Evolutionary conservation across 1,139 yeast genomes (phyloP), one percentile per base, ranked within the genome.

Genomic region (Yamadazyma diddensiae): DNA sequence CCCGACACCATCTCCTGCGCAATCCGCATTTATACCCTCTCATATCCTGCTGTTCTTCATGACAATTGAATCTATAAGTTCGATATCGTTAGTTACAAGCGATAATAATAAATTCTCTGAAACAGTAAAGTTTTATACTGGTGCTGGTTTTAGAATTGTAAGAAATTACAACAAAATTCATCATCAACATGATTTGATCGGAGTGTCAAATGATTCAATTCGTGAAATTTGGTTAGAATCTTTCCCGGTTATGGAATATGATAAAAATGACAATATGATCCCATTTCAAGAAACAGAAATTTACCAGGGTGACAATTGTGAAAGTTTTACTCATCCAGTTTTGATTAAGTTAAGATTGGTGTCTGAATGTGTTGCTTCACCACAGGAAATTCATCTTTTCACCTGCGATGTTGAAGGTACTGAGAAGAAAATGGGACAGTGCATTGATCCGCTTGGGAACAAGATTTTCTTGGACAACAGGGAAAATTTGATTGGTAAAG

Each of bases 161-260:
- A 77, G 77, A 46, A 70, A 63, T 43, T 79, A 65, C 55, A 41
- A 62, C 73, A 38, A 79, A 73, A 52, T 47, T 59, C 24, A 56
- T 53, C 29, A 62, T 53, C 16, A 57, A 55, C 38, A 57, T 59
- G 34, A 55, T 49, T 37, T 49, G 52, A 46, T 59, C 29, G 90
- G 90, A 3, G 65, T 82, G 26, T 73, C 86, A 14, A 67, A 65
- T 38, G 85, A 80, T 43, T 81, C 88, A 1, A 49, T 79, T 33
- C 70, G 68, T 43, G 94, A 83, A 55, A 58, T 76, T 26, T 83
- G 94, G 92, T 52, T 82, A 29, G 84, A 82, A 49, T 63, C 79
- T 15, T 81, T 79, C 55, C 85, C 85, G 15, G 61, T 80, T 29
- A 73, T 77, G 33, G 71, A 72, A 44, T 37, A 61, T 15, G 76